Evolutionary conservation across 1,284 basidiomycete genomes (phyloP).

Genomic region (Gymnopus androsaceus): DNA sequence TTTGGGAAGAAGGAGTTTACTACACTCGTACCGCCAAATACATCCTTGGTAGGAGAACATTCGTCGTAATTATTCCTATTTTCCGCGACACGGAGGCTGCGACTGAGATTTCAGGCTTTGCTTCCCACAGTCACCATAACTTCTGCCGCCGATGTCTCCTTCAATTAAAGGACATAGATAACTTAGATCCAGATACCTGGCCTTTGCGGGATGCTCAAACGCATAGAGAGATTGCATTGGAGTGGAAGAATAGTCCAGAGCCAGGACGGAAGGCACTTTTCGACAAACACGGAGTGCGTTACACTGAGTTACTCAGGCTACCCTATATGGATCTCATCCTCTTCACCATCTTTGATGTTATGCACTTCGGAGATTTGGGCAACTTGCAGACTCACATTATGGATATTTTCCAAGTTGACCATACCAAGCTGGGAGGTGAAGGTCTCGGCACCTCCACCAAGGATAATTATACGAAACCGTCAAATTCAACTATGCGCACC

Average conservation of each 20-base stretch:
- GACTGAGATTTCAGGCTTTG: background rate
- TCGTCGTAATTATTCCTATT: background rate
- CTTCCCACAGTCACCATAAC: background rate
- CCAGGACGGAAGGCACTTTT: conserved; percentile 6
- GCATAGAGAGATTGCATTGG: background rate
- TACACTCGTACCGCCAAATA: background rate
- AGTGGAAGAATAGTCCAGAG: conserved; percentile 5
- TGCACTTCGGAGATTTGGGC: background rate
- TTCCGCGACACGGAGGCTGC: background rate
- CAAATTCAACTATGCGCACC: background rate
- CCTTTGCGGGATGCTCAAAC: background rate
- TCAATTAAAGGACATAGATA: conserved; percentile 16
- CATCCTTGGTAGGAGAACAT: background rate
- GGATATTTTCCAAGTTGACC: background rate
- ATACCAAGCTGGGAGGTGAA: background rate
- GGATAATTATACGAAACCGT: background rate
- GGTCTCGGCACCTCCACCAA: background rate
- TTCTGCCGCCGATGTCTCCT: conserved; percentile 29
- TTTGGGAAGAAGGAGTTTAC: background rate
- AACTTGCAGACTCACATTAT: background rate
- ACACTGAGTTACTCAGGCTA: conserved; percentile 37
- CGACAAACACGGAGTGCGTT: conserved; percentile 30
- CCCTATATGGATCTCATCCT: conserved; percentile 17
- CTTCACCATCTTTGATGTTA: background rate
- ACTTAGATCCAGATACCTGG: conserved; percentile 24